Base-by-base conservation (phyloP, 1,139 yeast species). In the Pichia sp. region DNA sequence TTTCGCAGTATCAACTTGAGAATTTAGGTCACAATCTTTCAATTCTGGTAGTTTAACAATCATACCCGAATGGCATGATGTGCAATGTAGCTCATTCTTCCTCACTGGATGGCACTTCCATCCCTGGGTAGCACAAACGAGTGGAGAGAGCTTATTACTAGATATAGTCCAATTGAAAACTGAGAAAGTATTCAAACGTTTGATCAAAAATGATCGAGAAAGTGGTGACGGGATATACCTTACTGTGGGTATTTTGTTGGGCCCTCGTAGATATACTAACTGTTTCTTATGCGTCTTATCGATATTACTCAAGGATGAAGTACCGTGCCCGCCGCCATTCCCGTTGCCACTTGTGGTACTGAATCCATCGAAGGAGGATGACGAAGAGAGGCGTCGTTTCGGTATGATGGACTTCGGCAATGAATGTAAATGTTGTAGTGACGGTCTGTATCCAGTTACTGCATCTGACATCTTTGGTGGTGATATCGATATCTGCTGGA, bases 161-260 rank as follows among this genome's bases (percentile, higher is more conserved):
- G 45, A 42, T 11, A 58, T 41, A 4, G 54, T 45, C 63, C 63
- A 58, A 32, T 52, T 53, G 16, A 56, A 40, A 15, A 55, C 50
- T 11, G 48, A 50, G 39, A 50, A 59, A 8, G 60, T 48, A 16
- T 42, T 38, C 14, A 59, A 46, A 23, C 63, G 37, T 13, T 46
- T 44, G 14, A 51, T 32, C 11, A 58, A 40, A 17, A 38, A 40
- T 1, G 32, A 23, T 20, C 41, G 29, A 2, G 42, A 40, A n/a
- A 43, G 12, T 6, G 46, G 44, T 14, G 39, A 22, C 19, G 39
- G 39, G 3, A 41, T 17, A 19, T 24, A 21, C 15, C 35, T 26
- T n/a, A 16, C 28, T 12, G 23, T 23, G 6, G 23, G 33, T n/a
- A 26, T 15, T 14, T 30, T 23, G 12, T 27, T 39, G 8, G 27